phyloP scores from a whole-genome alignment of 192 early-diverging fungal species.

The Rhizoclosmatium globosum region DNA sequence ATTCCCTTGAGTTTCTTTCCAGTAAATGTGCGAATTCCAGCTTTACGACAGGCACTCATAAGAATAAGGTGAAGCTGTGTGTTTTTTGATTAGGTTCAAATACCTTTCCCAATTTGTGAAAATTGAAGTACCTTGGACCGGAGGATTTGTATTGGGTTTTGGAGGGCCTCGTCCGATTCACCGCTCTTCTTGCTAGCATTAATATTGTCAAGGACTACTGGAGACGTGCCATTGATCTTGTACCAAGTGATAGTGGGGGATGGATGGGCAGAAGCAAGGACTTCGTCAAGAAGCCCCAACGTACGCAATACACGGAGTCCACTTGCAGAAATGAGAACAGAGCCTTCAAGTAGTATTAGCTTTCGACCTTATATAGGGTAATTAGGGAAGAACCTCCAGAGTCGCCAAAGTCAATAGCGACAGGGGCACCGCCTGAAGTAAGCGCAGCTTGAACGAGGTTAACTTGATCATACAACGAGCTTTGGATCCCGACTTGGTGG shows the following conservation, averaged over 20 bases:
- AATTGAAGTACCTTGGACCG: constrained; percentile 8
- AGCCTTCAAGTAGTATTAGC: too few species aligned
- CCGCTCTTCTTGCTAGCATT: neutral
- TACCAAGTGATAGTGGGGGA: neutral
- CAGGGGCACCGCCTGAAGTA: neutral
- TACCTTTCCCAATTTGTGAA: too few species aligned
- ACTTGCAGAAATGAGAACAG: neutral
- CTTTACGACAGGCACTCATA: neutral
- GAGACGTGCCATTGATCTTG: neutral
- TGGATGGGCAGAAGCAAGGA: neutral
- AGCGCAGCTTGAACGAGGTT: constrained; percentile 12
- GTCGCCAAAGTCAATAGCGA: constrained; percentile 1
- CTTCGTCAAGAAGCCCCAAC: neutral
- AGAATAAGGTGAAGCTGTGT: neutral
- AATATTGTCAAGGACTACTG: neutral
- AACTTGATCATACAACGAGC: constrained; percentile 22
- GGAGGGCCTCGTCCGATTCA: neutral
- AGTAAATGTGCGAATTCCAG: constrained; percentile 2
- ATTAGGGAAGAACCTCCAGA: constrained; percentile 8
- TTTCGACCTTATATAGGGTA: too few species aligned
- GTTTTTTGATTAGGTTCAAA: too few species aligned
- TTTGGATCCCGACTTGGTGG: neutral
- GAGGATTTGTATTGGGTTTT: neutral
- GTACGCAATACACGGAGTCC: neutral
- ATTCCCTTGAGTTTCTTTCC: constrained; percentile 17